Evolutionary conservation across 2,329 filamentous ascomycete genomes (phyloP).

Genomic region (Magnaporthiopsis poae): DNA sequence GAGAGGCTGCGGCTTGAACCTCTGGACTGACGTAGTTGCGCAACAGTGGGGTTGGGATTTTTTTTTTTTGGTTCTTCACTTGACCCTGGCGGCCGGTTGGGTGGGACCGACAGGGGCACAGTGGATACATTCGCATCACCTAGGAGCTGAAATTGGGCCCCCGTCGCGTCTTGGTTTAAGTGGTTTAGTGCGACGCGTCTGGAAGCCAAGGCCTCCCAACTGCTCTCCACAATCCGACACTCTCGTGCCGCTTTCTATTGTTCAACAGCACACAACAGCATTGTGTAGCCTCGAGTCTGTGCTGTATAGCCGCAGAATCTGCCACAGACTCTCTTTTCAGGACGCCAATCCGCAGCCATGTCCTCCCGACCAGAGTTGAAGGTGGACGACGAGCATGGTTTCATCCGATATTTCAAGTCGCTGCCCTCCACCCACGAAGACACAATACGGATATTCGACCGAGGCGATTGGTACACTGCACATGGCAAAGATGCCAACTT

Average conservation of each 20-base stretch:
- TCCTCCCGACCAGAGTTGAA: conserved; percentile 64
- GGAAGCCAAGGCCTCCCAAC: background rate
- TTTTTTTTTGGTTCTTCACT: background rate
- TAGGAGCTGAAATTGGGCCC: conserved; percentile 15
- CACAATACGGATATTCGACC: conserved; percentile 83
- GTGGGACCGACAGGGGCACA: background rate
- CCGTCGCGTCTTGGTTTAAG: conserved; percentile 13
- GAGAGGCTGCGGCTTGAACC: background rate
- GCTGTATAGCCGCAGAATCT: background rate
- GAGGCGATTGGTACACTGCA: conserved; percentile 92
- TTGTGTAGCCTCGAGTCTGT: background rate
- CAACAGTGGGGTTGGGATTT: background rate
- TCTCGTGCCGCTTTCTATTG: background rate
- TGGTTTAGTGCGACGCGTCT: conserved; percentile 13
- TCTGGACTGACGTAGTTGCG: background rate
- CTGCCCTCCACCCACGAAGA: conserved; percentile 61
- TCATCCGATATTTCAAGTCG: conserved; percentile 93
- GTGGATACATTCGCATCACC: background rate
- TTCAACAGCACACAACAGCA: background rate
- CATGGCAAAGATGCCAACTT: conserved; percentile 77
- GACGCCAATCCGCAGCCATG: conserved; percentile 33
- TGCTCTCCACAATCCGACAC: background rate
- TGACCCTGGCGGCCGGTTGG: background rate
- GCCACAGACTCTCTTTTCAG: background rate
- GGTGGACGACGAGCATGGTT: conserved; percentile 88